Evolutionary conservation across 2,329 filamentous ascomycete genomes (phyloP).

Genomic region (Verticillium albo-atrum): DNA sequence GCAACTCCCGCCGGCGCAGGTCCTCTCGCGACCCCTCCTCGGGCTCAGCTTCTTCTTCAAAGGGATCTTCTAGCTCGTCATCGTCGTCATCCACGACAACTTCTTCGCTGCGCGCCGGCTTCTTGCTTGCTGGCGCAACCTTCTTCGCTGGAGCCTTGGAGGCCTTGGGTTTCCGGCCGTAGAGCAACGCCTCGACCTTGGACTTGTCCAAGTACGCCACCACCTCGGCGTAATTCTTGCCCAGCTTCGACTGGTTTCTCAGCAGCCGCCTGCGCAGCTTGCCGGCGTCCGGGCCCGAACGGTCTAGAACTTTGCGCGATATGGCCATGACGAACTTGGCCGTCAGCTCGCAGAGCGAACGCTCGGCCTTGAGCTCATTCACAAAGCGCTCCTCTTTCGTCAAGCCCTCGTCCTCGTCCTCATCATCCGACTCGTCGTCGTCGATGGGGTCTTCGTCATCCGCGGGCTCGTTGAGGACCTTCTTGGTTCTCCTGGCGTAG

Average conservation of each 20-base stretch:
- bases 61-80: conserved; percentile 31
- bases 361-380: conserved; percentile 71
- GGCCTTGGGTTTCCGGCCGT: conserved; percentile 24
- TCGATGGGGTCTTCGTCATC: conserved; percentile 72
- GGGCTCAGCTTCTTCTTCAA: conserved; percentile 39
- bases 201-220: conserved; percentile 73
- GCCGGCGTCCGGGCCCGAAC: conserved; percentile 51
- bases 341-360: conserved; percentile 79
- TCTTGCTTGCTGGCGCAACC: conserved; percentile 25
- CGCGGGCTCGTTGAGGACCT: conserved; percentile 57
- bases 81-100: conserved; percentile 40
- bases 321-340: conserved; percentile 81
- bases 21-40: conserved; percentile 59
- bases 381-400: conserved; percentile 57
- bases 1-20: conserved; percentile 47
- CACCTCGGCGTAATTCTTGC: conserved; percentile 81
- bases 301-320: conserved; percentile 69
- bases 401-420: conserved; percentile 49
- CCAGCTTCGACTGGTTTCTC: conserved; percentile 76
- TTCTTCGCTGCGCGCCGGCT: conserved; percentile 39
- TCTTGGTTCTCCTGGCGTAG: conserved; percentile 66
- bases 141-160: conserved; percentile 40
- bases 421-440: conserved; percentile 53
- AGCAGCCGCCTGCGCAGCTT: conserved; percentile 67
- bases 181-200: conserved; percentile 44